Percentiles rank a stretch among this genome's conserved stretches.
Conservation (phyloP, 352 stramenopile genomes). For the Poterioochromonas sp. region DNA sequence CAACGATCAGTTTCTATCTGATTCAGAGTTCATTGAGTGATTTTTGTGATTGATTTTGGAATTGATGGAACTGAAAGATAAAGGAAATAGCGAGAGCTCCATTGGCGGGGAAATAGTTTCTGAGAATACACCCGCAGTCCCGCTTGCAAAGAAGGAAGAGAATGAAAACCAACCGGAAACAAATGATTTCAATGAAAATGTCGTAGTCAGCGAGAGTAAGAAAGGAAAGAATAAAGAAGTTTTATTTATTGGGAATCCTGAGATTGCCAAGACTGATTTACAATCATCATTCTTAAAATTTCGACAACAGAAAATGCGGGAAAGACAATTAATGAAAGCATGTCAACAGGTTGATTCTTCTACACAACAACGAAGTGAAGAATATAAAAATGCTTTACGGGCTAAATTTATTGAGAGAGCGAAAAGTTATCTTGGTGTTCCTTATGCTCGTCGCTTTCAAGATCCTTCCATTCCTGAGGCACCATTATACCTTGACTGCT, state of each 20-base stretch:
- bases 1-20: too few species aligned
- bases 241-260: neutral
- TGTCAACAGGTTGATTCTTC: neutral
- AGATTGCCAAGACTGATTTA: neutral
- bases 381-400: constrained; percentile 14
- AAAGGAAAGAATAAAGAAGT: neutral
- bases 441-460: constrained; percentile 25
- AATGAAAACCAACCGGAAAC: too few species aligned
- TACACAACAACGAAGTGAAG: neutral
- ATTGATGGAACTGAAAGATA: too few species aligned
- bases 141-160: too few species aligned
- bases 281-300: constrained; percentile 28
- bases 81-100: too few species aligned
- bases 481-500: constrained; percentile 36
- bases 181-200: too few species aligned
- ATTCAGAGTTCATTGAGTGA: too few species aligned
- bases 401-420: constrained; percentile 29
- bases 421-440: constrained; percentile 29
- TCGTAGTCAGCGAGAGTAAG: neutral
- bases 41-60: too few species aligned
- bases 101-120: too few species aligned
- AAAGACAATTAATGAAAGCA: constrained; percentile 19
- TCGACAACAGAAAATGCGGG: constrained; percentile 22
- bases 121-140: too few species aligned
- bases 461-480: neutral